These are phyloP conservation scores for Histomonas meleagridis DNA, from an alignment of 208 protist species.

Conservation along the genomic window DNA sequence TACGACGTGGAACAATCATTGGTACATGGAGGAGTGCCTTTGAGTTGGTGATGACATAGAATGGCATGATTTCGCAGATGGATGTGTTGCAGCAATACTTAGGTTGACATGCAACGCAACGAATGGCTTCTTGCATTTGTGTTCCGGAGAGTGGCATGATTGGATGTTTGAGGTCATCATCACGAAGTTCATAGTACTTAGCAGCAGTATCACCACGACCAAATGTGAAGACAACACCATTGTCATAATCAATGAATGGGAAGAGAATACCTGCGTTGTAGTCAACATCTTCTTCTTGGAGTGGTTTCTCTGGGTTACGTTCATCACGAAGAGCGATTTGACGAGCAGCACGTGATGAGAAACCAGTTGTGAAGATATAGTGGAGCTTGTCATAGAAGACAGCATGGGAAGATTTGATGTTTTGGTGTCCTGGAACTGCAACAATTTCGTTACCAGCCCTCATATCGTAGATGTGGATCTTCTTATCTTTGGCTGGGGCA, in stretches of 20 bases:
- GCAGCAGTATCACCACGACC: not conserved
- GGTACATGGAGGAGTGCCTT: not conserved
- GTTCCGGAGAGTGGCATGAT: not conserved
- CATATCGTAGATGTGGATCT: not conserved
- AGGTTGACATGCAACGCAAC: not conserved
- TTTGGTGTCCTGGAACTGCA: not conserved
- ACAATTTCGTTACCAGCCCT: not conserved
- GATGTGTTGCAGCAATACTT: not conserved
- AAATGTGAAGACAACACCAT: not conserved
- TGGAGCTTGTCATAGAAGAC: not conserved
- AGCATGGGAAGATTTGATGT: not conserved
- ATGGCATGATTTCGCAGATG: not conserved
- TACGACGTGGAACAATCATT: not conserved
- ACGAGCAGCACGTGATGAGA: not conserved
- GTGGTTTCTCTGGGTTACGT: conserved; percentile 12
- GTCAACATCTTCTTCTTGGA: not conserved
- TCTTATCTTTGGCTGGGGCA: not conserved
- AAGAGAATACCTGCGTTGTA: not conserved
- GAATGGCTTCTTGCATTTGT: not conserved
- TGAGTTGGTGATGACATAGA: not conserved
- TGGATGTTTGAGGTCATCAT: not conserved
- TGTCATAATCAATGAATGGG: conserved; percentile 18
- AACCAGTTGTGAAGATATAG: not conserved
- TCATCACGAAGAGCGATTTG: not conserved
- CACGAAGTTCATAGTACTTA: not conserved